Evolutionary conservation across 2,329 filamentous ascomycete genomes (phyloP), one percentile per base, ranked within the genome.

Genomic region (Clarireedia homoeocarpa): DNA sequence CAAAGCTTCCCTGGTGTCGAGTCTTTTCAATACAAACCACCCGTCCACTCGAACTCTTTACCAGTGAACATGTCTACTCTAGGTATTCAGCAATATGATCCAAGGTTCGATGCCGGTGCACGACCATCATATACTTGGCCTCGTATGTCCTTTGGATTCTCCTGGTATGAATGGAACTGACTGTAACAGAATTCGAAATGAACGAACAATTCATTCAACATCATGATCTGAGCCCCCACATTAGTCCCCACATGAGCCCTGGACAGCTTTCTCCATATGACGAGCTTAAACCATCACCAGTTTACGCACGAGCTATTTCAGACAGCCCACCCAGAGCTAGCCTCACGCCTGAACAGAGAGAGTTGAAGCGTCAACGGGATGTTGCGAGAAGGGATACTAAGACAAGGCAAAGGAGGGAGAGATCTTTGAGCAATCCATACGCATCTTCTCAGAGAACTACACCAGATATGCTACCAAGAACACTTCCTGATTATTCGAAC

Each of bases 321-420:
- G 77, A 77, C 23, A 85, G 82, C 69, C 81, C 82, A 26, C 79
- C 81, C 5, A 75, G 77, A 59, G 71, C 71, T 47, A 72, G 71
- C 39, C 73, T 84, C 65, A 81, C 80, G 5, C 72, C 79, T 6
- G 81, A 84, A 66, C 81, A 84, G 67, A 77, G 82, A 60, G 81
- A 83, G 64, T 67, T 84, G 44, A 84, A 82, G 71, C 75, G 81
- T 57, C 81, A 85, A 63, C 75, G 77, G 59, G 81, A 84, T 61
- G 79, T 78, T 62, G 78, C 74, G 46, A 77, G 83, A 56, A 74
- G 82, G 62, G 79, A 82, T 61, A 77, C 78, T 6, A 85, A 84
- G 39, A 68, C 78, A 15, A 76, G 81, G 57, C 72, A 77, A 49
- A 75, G 77, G 60, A 76, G 81, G 53, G 73, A 69, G 26, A 59